Evolutionary conservation across 352 stramenopile genomes (phyloP).

Genomic region (Phytophthora idaei): DNA sequence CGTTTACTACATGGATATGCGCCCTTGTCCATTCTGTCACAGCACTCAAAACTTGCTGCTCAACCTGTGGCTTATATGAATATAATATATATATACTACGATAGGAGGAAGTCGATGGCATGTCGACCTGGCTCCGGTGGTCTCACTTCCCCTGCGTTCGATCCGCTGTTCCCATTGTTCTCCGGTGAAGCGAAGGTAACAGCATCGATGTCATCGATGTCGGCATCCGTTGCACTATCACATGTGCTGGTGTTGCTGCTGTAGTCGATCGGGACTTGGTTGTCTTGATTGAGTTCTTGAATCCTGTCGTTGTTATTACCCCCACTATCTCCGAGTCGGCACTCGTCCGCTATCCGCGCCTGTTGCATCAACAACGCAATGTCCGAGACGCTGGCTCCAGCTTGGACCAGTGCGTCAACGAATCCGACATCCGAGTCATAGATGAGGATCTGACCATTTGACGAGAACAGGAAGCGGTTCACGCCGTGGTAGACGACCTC

Average conservation of each 20-base stretch:
- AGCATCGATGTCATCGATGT: slow-evolving; percentile 16
- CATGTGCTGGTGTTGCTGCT: not conserved
- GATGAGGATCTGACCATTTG: slow-evolving; percentile 45
- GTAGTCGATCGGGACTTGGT: slow-evolving; percentile 7
- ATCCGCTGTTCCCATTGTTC: slow-evolving; percentile 7
- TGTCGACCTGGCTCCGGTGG: slow-evolving; percentile 17
- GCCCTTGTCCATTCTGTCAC: no score
- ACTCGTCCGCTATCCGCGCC: slow-evolving; percentile 51
- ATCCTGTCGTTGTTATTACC: slow-evolving; percentile 3
- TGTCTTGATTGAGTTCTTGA: slow-evolving; percentile 19
- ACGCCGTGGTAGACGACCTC: slow-evolving; percentile 53
- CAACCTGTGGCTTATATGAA: slow-evolving; percentile 7
- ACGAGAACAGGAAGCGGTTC: slow-evolving; percentile 61
- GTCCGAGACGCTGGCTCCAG: slow-evolving; percentile 49
- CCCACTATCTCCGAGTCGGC: slow-evolving; percentile 39
- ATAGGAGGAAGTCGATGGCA: slow-evolving; percentile 39
- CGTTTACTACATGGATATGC: no score
- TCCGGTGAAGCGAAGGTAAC: not conserved
- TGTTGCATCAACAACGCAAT: slow-evolving; percentile 57
- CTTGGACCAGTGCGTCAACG: slow-evolving; percentile 47
- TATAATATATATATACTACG: slow-evolving; percentile 29
- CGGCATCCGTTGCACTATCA: slow-evolving; percentile 7
- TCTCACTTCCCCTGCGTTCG: slow-evolving; percentile 12
- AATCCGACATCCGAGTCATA: slow-evolving; percentile 73
- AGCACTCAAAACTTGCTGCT: not conserved